These are phyloP conservation scores for Mariannaea elegans DNA, from an alignment of 2,329 filamentous ascomycete species.

Conservation along the genomic window DNA sequence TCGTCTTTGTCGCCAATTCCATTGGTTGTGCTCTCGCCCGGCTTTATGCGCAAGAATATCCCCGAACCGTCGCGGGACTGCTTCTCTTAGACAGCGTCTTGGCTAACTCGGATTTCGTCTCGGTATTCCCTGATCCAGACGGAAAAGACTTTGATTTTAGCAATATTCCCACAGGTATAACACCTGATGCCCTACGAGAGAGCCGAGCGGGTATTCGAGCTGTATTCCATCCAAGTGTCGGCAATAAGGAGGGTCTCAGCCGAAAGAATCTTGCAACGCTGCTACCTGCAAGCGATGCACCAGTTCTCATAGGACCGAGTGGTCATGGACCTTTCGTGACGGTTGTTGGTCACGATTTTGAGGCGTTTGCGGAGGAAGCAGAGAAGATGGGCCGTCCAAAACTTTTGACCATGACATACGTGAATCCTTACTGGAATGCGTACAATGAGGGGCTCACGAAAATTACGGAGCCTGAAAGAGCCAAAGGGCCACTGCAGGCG, in stretches of 20 bases:
- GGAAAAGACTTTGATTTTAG: constrained; percentile 52
- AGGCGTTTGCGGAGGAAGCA: constrained; percentile 23
- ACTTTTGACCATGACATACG: constrained; percentile 56
- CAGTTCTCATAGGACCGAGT: constrained; percentile 3
- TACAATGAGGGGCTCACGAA: constrained; percentile 62
- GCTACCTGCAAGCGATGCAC: constrained; percentile 26
- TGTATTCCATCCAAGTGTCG: constrained; percentile 34
- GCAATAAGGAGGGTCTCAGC: constrained; percentile 31
- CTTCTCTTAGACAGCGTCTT: constrained; percentile 67
- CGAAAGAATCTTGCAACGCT: constrained; percentile 31
- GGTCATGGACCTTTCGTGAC: constrained; percentile 26
- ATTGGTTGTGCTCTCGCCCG: constrained; percentile 51
- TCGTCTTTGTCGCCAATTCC: constrained; percentile 33
- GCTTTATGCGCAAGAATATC: constrained; percentile 58
- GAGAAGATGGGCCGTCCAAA: constrained; percentile 11
- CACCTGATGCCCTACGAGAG: constrained; percentile 15
- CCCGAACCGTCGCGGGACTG: constrained; percentile 54
- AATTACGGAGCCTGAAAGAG: constrained; percentile 51
- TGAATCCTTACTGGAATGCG: constrained; percentile 61
- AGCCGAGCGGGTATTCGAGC: constrained; percentile 18
- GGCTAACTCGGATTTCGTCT: constrained; percentile 64
- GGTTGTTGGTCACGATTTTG: constrained; percentile 36
- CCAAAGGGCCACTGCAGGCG: constrained; percentile 40
- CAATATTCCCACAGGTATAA: constrained; percentile 21
- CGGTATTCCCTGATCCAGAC: constrained; percentile 65